Base-by-base conservation (phyloP, 768 basidiomycete genomes). In the Mycena capillaripes region DNA sequence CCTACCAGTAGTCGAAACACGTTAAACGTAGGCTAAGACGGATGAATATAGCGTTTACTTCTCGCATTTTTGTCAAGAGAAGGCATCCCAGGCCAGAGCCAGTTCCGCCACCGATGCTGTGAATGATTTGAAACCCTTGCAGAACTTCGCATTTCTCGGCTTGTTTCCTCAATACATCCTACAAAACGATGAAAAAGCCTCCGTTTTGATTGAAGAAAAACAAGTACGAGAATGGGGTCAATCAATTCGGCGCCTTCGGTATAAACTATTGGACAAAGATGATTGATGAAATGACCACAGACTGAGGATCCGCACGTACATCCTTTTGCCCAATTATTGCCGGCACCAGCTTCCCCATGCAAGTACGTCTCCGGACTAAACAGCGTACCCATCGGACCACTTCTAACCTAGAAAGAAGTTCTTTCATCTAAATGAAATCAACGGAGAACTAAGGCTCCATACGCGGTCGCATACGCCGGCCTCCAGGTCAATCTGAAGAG, bases 291-390 rank as follows among this genome's bases (percentile, higher is more conserved):
- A 42, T 25, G 63, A 73, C 0, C 3, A 40, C 68, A 23, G 67
- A 19, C 29, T 29, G 56, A n/a, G 48, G 42, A 48, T 5, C 3
- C 30, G 36, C n/a, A 85, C 92, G 83, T 76, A 95, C 94, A 95
- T 88, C 95, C 95, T 84, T 98, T 97, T 19, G 96, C 96, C 94
- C 95, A 98, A 74, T 97, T 97, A 77, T 98, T 98, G 21, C 96
- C 97, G 0, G 96, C 89, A n/a, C 88, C 88, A 1, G 82, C 81
- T 48, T 87, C 83, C 1, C 90, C 87, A 42, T 89, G 88, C 56
- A 97, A 79, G 79, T 89, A 97, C 2, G 95, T 97, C 79, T 97
- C 96, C 2, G 97, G 97, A 58, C 92, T 89, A 84, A 97, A 98
- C 8, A 99, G 86, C 10, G 79, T 76, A 3, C 96, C 96, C 44